phyloP scores from a whole-genome alignment of 192 early-diverging fungal species.

The Backusella tarrabulga region DNA sequence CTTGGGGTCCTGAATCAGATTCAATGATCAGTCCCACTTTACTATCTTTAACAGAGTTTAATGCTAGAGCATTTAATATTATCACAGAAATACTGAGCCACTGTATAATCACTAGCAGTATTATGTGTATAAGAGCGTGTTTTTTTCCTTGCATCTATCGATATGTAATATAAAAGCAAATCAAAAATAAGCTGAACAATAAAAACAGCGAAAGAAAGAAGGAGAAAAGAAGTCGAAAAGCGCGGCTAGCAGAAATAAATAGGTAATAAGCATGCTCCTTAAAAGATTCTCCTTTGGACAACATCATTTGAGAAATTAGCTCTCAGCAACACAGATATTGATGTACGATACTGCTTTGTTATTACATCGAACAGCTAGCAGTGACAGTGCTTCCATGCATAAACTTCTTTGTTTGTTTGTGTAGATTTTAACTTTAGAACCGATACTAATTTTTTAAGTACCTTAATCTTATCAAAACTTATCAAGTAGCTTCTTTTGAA shows the following conservation, averaged over 20 bases:
- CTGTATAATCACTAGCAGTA: background rate
- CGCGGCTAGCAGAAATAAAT: background rate
- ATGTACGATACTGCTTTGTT: background rate
- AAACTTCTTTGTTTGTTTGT: background rate
- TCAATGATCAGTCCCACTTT: background rate
- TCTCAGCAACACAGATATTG: background rate
- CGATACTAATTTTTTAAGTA: background rate
- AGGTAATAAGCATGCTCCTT: background rate
- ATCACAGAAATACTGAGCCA: background rate
- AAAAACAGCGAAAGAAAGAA: background rate
- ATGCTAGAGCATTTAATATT: background rate
- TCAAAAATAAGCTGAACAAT: background rate
- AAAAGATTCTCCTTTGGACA: background rate
- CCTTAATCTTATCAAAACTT: background rate
- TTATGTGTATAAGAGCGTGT: background rate
- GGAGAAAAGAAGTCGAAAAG: background rate
- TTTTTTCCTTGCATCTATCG: background rate
- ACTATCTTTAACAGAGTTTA: background rate
- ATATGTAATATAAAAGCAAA: background rate
- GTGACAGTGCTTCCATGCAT: background rate
- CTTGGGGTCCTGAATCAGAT: background rate
- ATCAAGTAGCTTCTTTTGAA: too few species aligned
- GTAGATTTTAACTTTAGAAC: background rate
- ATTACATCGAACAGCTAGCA: background rate
- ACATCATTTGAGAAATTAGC: background rate